phyloP scores from a whole-genome alignment of 176 grass and related monocot species.

The Aegilops bicornis region DNA sequence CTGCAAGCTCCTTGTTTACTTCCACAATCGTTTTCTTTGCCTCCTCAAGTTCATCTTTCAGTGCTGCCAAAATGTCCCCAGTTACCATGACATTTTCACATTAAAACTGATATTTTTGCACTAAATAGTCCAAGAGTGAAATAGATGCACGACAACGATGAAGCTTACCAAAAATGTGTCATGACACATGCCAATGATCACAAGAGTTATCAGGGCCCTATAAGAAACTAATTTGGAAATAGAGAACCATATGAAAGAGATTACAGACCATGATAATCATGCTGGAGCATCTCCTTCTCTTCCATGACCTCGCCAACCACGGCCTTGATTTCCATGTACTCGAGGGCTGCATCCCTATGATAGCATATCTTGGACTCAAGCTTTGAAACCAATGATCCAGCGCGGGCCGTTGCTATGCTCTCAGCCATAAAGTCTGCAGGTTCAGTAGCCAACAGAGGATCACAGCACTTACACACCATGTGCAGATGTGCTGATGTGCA shows the following conservation, averaged over 20 bases:
- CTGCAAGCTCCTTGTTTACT: not conserved
- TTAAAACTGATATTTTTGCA: not conserved
- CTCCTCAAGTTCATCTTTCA: not conserved
- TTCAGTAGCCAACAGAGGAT: not conserved
- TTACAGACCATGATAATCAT: not conserved
- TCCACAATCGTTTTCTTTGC: not conserved
- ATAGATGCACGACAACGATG: not conserved
- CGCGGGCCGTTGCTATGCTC: not conserved
- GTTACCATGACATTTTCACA: not conserved
- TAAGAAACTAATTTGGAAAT: not conserved
- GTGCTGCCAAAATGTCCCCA: not conserved
- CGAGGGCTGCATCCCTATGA: not conserved
- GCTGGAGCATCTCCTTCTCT: constrained; percentile 23
- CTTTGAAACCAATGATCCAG: constrained; percentile 14
- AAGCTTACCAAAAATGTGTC: not conserved
- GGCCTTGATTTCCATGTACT: constrained; percentile 11
- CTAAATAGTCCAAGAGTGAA: constrained; percentile 12
- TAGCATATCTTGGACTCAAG: not conserved
- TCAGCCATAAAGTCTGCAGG: not conserved
- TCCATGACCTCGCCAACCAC: not conserved
- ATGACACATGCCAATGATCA: not conserved
- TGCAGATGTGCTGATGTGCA: too few species aligned
- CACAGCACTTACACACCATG: not conserved
- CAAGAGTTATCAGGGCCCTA: not conserved
- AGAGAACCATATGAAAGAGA: not conserved